Base-by-base conservation (phyloP, 2,329 filamentous ascomycete species). In the Cercospora zeae-maydis region DNA sequence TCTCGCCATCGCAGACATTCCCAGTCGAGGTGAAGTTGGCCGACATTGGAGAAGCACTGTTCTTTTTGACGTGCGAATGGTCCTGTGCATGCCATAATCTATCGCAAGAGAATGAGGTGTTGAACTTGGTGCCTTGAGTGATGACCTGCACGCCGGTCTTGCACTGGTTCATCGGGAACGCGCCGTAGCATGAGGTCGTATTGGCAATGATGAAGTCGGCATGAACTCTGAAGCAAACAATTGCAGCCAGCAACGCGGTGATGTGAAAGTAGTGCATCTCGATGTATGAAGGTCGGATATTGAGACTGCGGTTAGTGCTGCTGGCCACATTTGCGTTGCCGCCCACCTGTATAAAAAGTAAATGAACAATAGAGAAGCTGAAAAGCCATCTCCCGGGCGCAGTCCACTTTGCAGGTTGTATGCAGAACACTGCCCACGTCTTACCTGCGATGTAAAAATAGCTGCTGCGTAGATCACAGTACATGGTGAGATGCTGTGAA, bases 141-240 rank as follows among this genome's bases (percentile, higher is more conserved):
- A 66, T 66, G 53, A 66, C 47, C 31, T 66, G 61, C 7, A 66
- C 64, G n/a, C 36, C 54, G 16, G 30, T 45, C 6, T 47, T 42
- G 58, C 63, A 66, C 7, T 13, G 10, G 27, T 62, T 58, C 24
- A 61, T 45, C 33, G 63, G 59, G 47, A 66, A 63, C 24, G 60
- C 63, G 34, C 63, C 63, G 27, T 63, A 66, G 54, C 63, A 66
- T 13, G 53, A 16, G 16, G 63, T 63, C 9, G 63, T 66, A 47
- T 66, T 63, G 53, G 64, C 64, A 47, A 63, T 62, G 54, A 66
- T 55, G 54, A 63, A 66, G 39, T 63, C 62, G 27, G 64, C 61
- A 1, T n/a, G 10, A 11, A 27, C 24, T 1, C n/a, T 8, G 14
- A 31, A 27, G 37, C 24, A 33, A 10, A 14, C 6, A 5, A 21